A percentile compares a stretch with the other conserved stretches of the same genome.
These are phyloP conservation scores for Trichosporon ovoides DNA, from an alignment of 1,284 basidiomycete genomes.

Conservation along the genomic window DNA sequence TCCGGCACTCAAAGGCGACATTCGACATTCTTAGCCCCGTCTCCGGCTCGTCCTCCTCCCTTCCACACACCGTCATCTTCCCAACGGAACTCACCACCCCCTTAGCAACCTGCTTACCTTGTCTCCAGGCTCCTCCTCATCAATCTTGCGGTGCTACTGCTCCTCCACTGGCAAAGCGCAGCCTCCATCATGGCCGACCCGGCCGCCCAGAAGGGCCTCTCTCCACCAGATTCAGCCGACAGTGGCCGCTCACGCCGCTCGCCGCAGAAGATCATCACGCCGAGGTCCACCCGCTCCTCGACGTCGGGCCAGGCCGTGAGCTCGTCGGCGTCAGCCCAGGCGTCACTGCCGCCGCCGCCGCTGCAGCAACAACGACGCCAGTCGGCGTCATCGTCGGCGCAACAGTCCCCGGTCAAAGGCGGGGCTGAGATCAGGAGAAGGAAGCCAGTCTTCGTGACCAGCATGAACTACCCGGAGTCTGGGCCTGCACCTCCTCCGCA, in stretches of 20 bases:
- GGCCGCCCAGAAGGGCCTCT: constrained; percentile 10
- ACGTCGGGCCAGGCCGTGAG: neutral
- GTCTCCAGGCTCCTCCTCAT: neutral
- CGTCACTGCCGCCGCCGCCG: neutral
- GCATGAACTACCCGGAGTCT: constrained; percentile 32
- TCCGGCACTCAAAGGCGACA: neutral
- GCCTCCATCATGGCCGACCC: constrained; percentile 1
- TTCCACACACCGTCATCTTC: neutral
- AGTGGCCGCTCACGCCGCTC: constrained; percentile 13
- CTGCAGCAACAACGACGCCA: neutral
- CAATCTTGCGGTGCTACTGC: neutral
- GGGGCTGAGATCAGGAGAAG: constrained; percentile 11
- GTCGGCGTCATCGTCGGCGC: neutral
- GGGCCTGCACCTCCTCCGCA: constrained; percentile 17
- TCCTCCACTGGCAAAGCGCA: neutral
- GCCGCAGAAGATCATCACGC: constrained; percentile 16
- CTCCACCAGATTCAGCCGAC: constrained; percentile 7
- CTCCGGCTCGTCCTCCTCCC: neutral
- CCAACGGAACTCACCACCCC: neutral
- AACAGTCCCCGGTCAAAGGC: neutral
- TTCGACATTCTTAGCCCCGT: constrained; percentile 1
- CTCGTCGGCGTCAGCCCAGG: neutral
- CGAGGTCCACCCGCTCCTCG: constrained; percentile 16
- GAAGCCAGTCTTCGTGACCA: constrained; percentile 38
- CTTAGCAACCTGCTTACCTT: neutral